phyloP scores from a whole-genome alignment of 2,329 filamentous ascomycete species.

The Incumbomyces lentus region DNA sequence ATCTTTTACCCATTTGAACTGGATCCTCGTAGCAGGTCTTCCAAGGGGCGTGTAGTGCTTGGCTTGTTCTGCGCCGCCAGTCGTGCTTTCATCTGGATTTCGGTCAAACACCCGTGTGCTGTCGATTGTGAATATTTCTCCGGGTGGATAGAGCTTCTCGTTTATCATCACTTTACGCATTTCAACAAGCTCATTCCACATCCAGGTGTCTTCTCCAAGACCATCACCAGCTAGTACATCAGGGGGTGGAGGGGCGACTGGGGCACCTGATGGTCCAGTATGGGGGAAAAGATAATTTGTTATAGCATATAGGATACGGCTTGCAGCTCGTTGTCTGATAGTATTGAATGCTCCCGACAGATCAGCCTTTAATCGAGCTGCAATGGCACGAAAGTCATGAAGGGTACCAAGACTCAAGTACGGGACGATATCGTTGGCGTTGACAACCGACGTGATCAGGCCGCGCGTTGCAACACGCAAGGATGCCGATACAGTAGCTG shows the following conservation, averaged over 20 bases:
- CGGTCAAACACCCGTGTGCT: conserved; percentile 56
- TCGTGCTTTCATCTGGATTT: conserved; percentile 22
- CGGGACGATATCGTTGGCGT: conserved; percentile 64
- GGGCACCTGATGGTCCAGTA: conserved; percentile 8
- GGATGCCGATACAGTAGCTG: conserved; percentile 60
- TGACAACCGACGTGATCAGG: conserved; percentile 63
- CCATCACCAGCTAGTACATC: conserved; percentile 37
- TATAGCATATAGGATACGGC: conserved; percentile 52
- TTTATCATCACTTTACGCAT: conserved; percentile 59
- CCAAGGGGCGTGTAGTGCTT: conserved; percentile 39
- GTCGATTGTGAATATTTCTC: conserved; percentile 65
- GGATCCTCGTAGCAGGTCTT: conserved; percentile 55
- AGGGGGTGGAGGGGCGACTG: conserved; percentile 29
- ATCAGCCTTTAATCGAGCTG: conserved; percentile 63
- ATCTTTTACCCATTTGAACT: conserved; percentile 60
- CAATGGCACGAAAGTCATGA: conserved; percentile 63
- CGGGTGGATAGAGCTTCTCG: conserved; percentile 61
- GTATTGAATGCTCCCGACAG: conserved; percentile 56
- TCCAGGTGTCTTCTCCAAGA: conserved; percentile 57
- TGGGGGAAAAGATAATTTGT: conserved; percentile 26
- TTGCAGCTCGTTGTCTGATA: conserved; percentile 56
- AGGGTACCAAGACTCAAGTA: conserved; percentile 62
- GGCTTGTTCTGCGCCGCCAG: conserved; percentile 25
- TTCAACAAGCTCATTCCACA: conserved; percentile 54
- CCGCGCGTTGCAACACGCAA: conserved; percentile 61